Conservation (phyloP, 2,329 filamentous ascomycete species). For the Leptographium galeiforme region DNA sequence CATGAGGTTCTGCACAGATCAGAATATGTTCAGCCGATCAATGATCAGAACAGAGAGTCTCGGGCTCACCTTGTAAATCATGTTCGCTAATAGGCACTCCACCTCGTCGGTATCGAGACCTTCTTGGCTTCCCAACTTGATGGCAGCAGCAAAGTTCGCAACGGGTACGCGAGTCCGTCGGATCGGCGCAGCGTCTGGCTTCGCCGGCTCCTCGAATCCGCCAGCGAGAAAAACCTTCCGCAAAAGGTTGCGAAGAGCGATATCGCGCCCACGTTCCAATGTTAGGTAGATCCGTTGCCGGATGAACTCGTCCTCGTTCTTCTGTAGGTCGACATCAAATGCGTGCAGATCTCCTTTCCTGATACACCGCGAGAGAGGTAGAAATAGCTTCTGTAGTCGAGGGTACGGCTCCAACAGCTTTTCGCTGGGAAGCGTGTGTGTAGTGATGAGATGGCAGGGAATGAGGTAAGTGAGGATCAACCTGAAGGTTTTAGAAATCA, state of each 20-base stretch:
- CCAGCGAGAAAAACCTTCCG: conserved; percentile 81
- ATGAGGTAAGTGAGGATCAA: conserved; percentile 91
- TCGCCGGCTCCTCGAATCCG: conserved; percentile 67
- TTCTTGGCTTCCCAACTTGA: conserved; percentile 58
- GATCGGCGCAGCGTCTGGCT: conserved; percentile 46
- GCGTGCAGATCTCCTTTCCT: conserved; percentile 67
- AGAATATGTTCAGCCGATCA: background rate
- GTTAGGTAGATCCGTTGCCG: conserved; percentile 89
- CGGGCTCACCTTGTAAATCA: conserved; percentile 81
- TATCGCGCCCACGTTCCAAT: conserved; percentile 80
- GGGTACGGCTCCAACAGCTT: conserved; percentile 63
- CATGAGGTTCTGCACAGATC: conserved; percentile 61
- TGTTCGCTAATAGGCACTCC: conserved; percentile 86
- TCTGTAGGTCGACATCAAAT: conserved; percentile 70
- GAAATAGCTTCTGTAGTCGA: conserved; percentile 61
- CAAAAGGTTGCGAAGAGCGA: conserved; percentile 80
- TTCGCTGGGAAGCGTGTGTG: conserved; percentile 66
- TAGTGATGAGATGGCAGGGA: conserved; percentile 81
- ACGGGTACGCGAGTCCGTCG: conserved; percentile 69
- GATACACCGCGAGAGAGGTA: conserved; percentile 66
- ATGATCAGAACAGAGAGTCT: background rate
- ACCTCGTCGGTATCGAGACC: conserved; percentile 79
- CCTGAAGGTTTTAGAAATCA: conserved; percentile 26
- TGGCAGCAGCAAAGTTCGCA: conserved; percentile 70
- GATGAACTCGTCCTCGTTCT: conserved; percentile 84